These are phyloP conservation scores for Neofusicoccum sp. DNA, from an alignment of 2,329 filamentous ascomycete species.

Conservation along the genomic window DNA sequence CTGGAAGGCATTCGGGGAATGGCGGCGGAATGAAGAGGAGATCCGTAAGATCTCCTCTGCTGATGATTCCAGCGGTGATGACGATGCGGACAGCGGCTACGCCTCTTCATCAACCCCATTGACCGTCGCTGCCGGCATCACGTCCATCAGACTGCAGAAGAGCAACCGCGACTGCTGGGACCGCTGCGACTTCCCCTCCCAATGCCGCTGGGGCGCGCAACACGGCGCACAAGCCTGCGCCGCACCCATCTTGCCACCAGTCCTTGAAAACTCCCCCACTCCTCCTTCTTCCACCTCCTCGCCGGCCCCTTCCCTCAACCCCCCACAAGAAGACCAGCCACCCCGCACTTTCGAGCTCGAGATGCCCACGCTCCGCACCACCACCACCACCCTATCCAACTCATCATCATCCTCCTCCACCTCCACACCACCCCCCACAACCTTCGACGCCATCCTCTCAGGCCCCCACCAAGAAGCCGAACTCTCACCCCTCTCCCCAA, in stretches of 20 bases:
- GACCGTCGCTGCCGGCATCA: background rate
- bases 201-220: slow-evolving; percentile 45
- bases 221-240: background rate
- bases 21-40: slow-evolving; percentile 39
- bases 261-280: background rate
- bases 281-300: background rate
- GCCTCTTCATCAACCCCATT: slow-evolving; percentile 1
- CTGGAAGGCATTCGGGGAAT: slow-evolving; percentile 52
- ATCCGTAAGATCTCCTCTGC: slow-evolving; percentile 27
- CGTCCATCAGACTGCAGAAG: slow-evolving; percentile 20
- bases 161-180: slow-evolving; percentile 46
- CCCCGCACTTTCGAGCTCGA: background rate
- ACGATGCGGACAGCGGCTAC: background rate
- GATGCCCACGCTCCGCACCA: background rate
- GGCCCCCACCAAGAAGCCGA: slow-evolving; percentile 22
- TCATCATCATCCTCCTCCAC: background rate
- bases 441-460: slow-evolving; percentile 26
- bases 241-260: background rate
- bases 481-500: slow-evolving; percentile 21
- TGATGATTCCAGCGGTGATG: slow-evolving; percentile 9
- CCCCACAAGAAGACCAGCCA: background rate
- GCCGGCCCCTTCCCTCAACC: slow-evolving; percentile 14
- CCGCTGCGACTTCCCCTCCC: slow-evolving; percentile 49
- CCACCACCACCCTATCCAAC: background rate
- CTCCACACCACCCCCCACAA: slow-evolving; percentile 13